Conservation (phyloP, 2,329 filamentous ascomycete species). For the Fusarium zealandicum region DNA sequence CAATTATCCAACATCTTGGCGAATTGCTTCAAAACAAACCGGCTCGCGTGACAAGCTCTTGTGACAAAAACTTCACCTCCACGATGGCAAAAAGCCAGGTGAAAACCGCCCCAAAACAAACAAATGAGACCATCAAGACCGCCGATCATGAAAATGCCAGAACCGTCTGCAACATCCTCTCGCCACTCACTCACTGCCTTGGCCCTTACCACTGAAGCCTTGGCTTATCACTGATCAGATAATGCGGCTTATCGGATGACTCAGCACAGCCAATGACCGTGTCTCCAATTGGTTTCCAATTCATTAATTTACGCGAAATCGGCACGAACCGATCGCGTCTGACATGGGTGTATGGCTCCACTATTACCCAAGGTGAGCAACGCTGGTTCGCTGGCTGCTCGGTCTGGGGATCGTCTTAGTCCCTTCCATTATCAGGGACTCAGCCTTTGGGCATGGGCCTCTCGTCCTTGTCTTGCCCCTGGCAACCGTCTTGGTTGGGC, state of each 20-base stretch:
- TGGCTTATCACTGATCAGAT: constrained; percentile 14
- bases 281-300: background rate
- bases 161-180: constrained; percentile 5
- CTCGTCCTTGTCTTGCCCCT: constrained; percentile 22
- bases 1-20: background rate
- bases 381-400: constrained; percentile 16
- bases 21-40: no score
- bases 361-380: constrained; percentile 16
- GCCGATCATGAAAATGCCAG: constrained; percentile 11
- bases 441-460: constrained; percentile 12
- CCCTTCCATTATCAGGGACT: background rate
- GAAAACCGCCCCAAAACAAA: background rate
- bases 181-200: constrained; percentile 30
- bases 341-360: constrained; percentile 4
- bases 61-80: constrained; percentile 10
- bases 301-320: constrained; percentile 44
- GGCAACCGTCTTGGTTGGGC: constrained; percentile 22
- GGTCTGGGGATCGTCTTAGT: constrained; percentile 11
- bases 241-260: constrained; percentile 25
- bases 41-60: constrained; percentile 18
- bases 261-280: constrained; percentile 19
- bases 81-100: constrained; percentile 7
- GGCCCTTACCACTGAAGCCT: background rate
- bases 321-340: constrained; percentile 38
- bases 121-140: background rate